A percentile compares a stretch with the other conserved stretches of the same genome.
phyloP scores from a whole-genome alignment of 148 eudicot genomes.

The Euryodendron excelsum region DNA sequence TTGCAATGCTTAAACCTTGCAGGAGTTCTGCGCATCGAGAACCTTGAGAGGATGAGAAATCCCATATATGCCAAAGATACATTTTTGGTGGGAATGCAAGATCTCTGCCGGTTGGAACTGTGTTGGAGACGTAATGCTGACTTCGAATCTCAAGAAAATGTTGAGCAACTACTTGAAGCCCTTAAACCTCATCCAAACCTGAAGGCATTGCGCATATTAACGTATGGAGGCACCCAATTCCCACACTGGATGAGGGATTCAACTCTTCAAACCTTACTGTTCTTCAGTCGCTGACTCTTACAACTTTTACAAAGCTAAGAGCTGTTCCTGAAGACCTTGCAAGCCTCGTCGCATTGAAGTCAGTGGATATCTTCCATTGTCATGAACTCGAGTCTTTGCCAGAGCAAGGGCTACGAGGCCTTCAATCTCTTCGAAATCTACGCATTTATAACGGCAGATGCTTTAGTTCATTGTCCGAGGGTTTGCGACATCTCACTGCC shows the following conservation, averaged over 20 bases:
- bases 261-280: not conserved
- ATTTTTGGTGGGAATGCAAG: not conserved
- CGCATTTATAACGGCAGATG: not conserved
- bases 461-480: not conserved
- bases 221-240: not conserved
- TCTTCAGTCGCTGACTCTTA: not conserved
- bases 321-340: not conserved
- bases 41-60: slow-evolving; percentile 10
- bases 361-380: fast-evolving
- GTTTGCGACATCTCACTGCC: not conserved
- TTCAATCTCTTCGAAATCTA: not conserved
- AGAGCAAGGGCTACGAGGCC: not conserved
- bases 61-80: not conserved
- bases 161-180: slow-evolving; percentile 1
- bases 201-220: too few relatives aligned
- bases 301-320: not conserved
- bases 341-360: not conserved
- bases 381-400: not conserved
- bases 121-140: not conserved
- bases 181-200: slow-evolving; percentile 1
- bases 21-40: not conserved
- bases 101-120: not conserved
- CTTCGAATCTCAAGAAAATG: too few relatives aligned
- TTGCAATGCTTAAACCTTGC: not conserved
- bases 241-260: not conserved